Base-by-base conservation (phyloP, 164 flowering plant species). In the Protea cynaroides region DNA sequence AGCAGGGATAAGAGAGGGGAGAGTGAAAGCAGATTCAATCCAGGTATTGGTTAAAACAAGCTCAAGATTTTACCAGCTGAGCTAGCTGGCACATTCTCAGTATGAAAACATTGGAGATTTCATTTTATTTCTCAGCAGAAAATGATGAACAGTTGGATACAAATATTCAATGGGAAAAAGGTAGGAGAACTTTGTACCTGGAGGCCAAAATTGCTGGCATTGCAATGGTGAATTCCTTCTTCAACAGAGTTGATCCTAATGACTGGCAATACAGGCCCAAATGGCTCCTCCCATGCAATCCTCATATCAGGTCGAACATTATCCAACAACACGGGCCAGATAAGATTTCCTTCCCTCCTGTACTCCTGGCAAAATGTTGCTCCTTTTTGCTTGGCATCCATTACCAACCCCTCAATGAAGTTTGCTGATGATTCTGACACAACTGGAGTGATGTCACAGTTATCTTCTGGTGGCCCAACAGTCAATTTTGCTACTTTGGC, bases 221-320 rank as follows among this genome's bases (percentile, higher is more conserved):
- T 95, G 85, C 99, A 95, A 61, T 92, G 99, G 71, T 95, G 88
- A 72, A 95, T 87, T 52, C 97, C 99, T 84, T 95, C 94, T 79
- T 95, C 97, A 14, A 86, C 78, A 21, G 99, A 79, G 67, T 58
- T 84, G 74, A 95, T 92, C 78, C 99, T 78, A 61, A 95, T 79
- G 12, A 95, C 91, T 0, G 99, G 99, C 76, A 95, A 63, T 21
- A 92, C 87, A 0, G 99, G 99, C 0, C 99, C 99, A 61, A 95
- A 95, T 0, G 99, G 99, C 68, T 95, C 99, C 64, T 95, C 98
- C 97, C 98, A 92, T 3, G 99, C 99, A 7, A 95, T 92, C 71
- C 99, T 84, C 99, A 95, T 95, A 59, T 92, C 99, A 11, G 99
- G 92, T 60, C 88, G 78, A 12, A 95, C 98, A 64, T 95, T 74